Evolutionary conservation across 1,284 basidiomycete species (phyloP), one percentile per base, ranked within the genome.

Genomic region (Boletus austroedulis): DNA sequence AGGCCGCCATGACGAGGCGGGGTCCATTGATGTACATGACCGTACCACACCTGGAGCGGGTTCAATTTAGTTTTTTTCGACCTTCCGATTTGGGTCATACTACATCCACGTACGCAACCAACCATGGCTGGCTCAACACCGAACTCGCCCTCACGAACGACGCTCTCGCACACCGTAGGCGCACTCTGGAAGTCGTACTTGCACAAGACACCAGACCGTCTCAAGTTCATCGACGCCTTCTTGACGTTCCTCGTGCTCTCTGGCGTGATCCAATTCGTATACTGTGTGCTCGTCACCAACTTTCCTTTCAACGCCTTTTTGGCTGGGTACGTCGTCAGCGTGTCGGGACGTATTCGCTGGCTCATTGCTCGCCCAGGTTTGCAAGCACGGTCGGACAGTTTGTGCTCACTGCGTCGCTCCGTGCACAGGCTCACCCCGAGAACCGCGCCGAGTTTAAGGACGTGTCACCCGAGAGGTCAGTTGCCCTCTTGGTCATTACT

Each of bases 281-380:
- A 99, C 78, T 94, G 96, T 75, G 75, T 97, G 34, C 80, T 94
- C 63, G 81, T 99, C 63, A 94, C 95, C 57, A 91, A 90, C 77
- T 99, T 89, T 75, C 96, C 96, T 17, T 98, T 97, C 82, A 98
- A 98, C 68, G 94, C 95, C 36, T 99, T 98, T 77, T 77, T 98
- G 60, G 89, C 94, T 65, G 94, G 95, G 95, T 98, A 76, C 65
- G 90, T 24, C 29, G 5, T 28, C 43, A 23, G 67, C 23, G 9
- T 47, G 44, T 17, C 11, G 45, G n/a, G 23, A n/a, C 51, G 26
- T 32, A 5, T 38, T 28, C 1, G 24, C 5, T 34, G 40, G 50
- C 51, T 61, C 38, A 62, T n/a, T 38, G 14, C 23, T 19, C 0
- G 31, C 21, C 19, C 66, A 98, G 96, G 34, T 99, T 99, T 73